A percentile compares a stretch with the other conserved stretches of the same genome.
phyloP scores from a whole-genome alignment of 305 asterid genomes.

The Nicotiana rustica region DNA sequence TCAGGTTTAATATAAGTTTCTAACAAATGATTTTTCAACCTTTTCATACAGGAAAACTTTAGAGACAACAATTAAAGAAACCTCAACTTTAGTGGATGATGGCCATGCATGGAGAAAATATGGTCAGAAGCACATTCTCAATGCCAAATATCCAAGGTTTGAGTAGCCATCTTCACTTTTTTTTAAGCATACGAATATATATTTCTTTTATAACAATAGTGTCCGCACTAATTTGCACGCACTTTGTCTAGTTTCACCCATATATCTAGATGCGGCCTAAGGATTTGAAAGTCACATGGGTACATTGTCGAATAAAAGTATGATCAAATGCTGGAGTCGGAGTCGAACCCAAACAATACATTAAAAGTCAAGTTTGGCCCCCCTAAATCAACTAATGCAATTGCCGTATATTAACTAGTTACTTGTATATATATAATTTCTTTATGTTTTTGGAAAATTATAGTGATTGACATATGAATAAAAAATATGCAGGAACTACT shows the following conservation, averaged over 20 bases:
- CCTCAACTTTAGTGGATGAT: constrained; percentile 51
- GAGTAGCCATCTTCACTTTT: background rate
- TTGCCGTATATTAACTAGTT: no score
- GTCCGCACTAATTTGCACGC: no score
- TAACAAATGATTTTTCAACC: background rate
- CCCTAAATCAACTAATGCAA: no score
- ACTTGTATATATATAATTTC: background rate
- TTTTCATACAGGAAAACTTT: constrained; percentile 52
- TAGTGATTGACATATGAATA: background rate
- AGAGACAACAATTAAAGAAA: constrained; percentile 48
- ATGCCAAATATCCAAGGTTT: constrained; percentile 66
- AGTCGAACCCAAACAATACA: no score
- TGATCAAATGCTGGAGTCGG: no score
- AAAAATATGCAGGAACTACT: constrained; percentile 62
- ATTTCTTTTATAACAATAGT: no score
- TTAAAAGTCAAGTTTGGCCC: no score
- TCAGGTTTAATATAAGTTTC: background rate
- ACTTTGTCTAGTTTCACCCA: no score
- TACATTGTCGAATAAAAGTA: no score
- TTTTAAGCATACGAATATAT: background rate
- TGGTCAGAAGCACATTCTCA: constrained; percentile 71
- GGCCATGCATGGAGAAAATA: constrained; percentile 84
- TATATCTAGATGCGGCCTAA: no score
- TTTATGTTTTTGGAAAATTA: background rate
- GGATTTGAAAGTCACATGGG: no score